A percentile compares a stretch with the other conserved stretches of the same genome.
phyloP scores from a whole-genome alignment of 1,284 basidiomycete genomes.

The Malassezia furfur region DNA sequence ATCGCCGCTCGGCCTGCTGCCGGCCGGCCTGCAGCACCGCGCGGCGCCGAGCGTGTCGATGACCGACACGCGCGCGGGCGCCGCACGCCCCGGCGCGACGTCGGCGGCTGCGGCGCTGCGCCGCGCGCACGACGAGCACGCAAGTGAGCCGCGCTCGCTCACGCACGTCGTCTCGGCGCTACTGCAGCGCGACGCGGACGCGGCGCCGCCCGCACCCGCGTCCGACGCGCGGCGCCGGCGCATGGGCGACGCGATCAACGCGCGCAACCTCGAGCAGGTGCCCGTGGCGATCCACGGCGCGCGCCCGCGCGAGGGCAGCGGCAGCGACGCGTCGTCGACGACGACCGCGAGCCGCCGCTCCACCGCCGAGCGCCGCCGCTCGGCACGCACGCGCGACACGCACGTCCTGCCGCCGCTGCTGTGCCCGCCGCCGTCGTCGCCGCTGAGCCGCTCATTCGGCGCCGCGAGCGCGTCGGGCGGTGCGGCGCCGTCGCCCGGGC shows the following conservation, averaged over 20 bases:
- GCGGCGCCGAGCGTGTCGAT: slow-evolving; percentile 7
- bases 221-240: too few species aligned
- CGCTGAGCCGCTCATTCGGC: too few species aligned
- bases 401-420: slow-evolving; percentile 10
- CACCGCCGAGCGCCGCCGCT: background rate
- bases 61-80: background rate
- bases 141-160: background rate
- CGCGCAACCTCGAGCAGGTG: background rate
- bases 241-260: too few species aligned
- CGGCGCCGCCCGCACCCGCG: too few species aligned
- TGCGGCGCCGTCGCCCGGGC: background rate
- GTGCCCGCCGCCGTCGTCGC: background rate
- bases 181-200: background rate
- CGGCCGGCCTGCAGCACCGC: background rate
- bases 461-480: background rate
- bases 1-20: slow-evolving; percentile 3
- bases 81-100: background rate
- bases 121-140: background rate
- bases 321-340: background rate
- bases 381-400: background rate
- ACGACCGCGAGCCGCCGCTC: background rate
- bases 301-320: background rate
- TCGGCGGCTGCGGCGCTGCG: background rate
- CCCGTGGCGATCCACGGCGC: background rate
- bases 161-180: background rate